Base-by-base conservation (phyloP, 805 yeast genomes). In the Cyberlindnera nakhonratchasimensis region DNA sequence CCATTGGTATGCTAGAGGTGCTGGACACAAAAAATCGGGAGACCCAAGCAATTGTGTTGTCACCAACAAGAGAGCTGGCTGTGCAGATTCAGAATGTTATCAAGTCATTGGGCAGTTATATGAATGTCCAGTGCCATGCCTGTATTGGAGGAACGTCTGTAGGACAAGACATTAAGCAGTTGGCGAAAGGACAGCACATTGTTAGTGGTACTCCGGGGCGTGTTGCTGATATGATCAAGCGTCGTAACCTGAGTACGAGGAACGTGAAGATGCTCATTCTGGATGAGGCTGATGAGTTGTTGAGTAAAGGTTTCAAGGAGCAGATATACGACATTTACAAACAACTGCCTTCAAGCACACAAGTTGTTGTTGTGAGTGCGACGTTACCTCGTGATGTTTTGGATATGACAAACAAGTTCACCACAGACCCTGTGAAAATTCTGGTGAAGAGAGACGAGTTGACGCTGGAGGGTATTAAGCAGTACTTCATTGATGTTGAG, bases 141-240 rank as follows among this genome's bases (percentile, higher is more conserved):
- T 86, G 95, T 58, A 88, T 91, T 51, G 99, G 99, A 50, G 98
- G 98, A 50, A 87, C 87, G 48, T 79, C 80, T 48, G 82, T 86
- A 46, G 81, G 82, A 35, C 88, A 82, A 42, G 98, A 91, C 64
- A 72, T 84, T 46, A 82, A 85, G 61, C 78, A 79, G 43, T 71
- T 89, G 52, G 72, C 72, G 44, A 82, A 75, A 53, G 96, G 96
- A 48, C 88, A 82, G 58, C 96, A 93, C 58, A 82, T 93, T 30
- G 86, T 93, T 30, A 90, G 93, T 63, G 99, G 99, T 39, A 93
- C 99, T 11, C 99, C 99, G 25, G 99, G 99, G 43, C 77, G 99
- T 61, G 96, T 91, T 29, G 66, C 76, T 48, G 99, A 93, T 68
- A 80, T 93, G 84, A 80, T 93, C 50, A 86, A 86, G 61, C 79